Evolutionary conservation across 2,329 filamentous ascomycete species (phyloP).

Genomic region (Apiospora kogelbergensis): DNA sequence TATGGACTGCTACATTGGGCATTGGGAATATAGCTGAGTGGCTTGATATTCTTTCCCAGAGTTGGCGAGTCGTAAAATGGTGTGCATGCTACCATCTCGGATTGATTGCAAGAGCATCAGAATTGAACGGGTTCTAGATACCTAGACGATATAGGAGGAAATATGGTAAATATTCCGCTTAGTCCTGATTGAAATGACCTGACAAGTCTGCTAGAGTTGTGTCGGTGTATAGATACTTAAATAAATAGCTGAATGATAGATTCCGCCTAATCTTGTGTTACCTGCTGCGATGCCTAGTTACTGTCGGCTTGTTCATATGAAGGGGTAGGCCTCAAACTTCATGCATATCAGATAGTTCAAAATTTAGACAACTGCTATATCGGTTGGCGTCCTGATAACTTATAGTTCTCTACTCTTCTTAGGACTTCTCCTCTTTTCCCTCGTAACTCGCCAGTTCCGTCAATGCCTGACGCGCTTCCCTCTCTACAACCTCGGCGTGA

Average conservation of each 20-base stretch:
- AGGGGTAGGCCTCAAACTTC: no score
- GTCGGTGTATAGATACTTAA: neutral
- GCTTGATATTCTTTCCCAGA: no score
- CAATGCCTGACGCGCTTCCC: neutral
- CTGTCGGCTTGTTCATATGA: no score
- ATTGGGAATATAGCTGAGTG: neutral
- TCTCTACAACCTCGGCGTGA: conserved; percentile 32
- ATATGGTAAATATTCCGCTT: neutral
- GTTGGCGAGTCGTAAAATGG: neutral
- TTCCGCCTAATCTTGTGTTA: neutral
- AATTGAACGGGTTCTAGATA: neutral
- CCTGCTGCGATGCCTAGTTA: no score
- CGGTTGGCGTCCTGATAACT: no score
- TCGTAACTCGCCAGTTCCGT: neutral
- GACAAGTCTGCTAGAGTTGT: neutral
- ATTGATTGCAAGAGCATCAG: neutral
- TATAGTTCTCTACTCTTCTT: no score
- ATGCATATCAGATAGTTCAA: no score
- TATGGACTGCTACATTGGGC: neutral
- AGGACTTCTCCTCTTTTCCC: no score
- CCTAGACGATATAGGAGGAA: neutral
- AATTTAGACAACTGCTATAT: no score
- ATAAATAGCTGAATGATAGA: neutral
- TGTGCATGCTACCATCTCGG: neutral
- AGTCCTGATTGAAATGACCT: neutral